Conservation (phyloP, 345 rosid genomes). For the Citrus inodora region DNA sequence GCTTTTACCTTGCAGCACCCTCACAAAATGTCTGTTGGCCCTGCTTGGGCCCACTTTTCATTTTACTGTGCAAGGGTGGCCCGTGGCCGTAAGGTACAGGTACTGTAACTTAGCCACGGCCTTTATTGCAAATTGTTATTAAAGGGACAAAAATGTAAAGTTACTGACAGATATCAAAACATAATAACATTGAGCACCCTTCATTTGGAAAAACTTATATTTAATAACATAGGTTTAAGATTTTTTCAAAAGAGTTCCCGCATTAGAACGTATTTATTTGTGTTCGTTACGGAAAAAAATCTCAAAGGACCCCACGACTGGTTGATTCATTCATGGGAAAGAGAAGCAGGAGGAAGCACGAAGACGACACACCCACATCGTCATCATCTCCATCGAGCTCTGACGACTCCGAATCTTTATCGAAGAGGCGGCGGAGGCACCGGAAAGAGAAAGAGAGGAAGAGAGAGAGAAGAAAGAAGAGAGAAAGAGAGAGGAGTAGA, state of each 20-base stretch:
- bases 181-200: no score
- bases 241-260: no score
- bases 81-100: no score
- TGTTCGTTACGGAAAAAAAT: not conserved
- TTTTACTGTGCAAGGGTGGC: no score
- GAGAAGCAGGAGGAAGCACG: conserved; percentile 27
- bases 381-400: conserved; percentile 37
- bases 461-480: conserved; percentile 36
- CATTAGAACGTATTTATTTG: not conserved
- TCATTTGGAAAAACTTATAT: no score
- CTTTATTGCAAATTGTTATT: no score
- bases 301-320: not conserved
- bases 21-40: no score
- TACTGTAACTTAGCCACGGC: no score
- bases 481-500: conserved; percentile 37
- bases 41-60: no score
- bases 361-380: conserved; percentile 33
- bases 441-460: conserved; percentile 43
- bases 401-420: conserved; percentile 47
- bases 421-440: conserved; percentile 30
- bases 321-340: not conserved
- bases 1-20: no score
- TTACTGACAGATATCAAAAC: no score
- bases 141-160: no score
- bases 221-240: fast-evolving